Conservation (phyloP, 208 protist genomes). For the Porcisia hertigi region DNA sequence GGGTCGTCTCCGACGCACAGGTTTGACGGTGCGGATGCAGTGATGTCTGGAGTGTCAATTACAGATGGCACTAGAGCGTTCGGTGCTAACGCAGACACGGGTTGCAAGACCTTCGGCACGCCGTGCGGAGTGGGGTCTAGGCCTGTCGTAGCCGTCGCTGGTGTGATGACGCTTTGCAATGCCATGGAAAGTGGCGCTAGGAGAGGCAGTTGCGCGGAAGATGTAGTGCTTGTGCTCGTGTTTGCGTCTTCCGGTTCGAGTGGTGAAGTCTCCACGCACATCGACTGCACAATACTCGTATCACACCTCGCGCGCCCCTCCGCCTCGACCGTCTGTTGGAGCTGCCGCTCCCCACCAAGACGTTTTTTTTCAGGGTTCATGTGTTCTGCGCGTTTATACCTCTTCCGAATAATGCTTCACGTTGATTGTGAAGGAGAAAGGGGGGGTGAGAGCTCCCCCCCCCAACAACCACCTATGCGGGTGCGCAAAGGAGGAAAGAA, state of each 20-base stretch:
- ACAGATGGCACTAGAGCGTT: background rate
- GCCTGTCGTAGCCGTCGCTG: background rate
- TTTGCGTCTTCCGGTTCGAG: background rate
- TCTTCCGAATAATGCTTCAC: background rate
- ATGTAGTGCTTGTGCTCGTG: background rate
- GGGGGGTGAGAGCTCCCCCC: background rate
- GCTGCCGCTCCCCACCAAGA: background rate
- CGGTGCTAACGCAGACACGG: background rate
- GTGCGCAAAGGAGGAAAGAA: background rate
- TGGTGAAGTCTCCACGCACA: background rate
- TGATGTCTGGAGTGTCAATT: background rate
- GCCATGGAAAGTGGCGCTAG: background rate
- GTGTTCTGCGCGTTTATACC: background rate
- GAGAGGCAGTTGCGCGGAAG: background rate
- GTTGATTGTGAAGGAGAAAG: background rate
- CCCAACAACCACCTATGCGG: too few relatives aligned
- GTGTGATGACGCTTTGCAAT: background rate
- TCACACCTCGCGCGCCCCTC: background rate
- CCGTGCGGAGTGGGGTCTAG: background rate
- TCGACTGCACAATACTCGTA: too few relatives aligned
- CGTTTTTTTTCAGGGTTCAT: conserved; percentile 1
- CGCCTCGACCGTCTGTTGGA: background rate
- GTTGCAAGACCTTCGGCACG: background rate
- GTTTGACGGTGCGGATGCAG: background rate
- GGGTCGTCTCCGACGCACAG: background rate